Evolutionary conservation across 352 stramenopile genomes (phyloP), one percentile per base, ranked within the genome.

Genomic region (Globisporangium polare): DNA sequence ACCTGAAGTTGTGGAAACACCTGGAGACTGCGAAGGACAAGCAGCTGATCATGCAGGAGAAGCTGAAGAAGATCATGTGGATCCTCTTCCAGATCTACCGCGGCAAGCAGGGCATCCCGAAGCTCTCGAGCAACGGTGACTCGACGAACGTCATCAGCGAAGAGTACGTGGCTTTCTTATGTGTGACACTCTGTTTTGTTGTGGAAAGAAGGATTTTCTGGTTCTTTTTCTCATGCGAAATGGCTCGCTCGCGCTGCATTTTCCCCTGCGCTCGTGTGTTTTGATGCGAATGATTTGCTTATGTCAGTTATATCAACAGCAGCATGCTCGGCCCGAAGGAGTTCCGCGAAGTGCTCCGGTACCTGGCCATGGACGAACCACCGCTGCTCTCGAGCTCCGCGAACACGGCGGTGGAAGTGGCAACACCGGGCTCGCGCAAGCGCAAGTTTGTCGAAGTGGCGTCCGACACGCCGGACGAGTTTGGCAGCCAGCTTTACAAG

Each of bases 61-160:
- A 95, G 66, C 91, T 95, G 72, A 94, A 95, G 72, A 95, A 95
- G 73, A 95, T 95, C 60, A 90, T 95, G 80, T 95, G 85, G 85
- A 91, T 95, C 29, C 59, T 95, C 47, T 95, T 91, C 62, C 85
- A 95, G 69, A 94, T 95, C 68, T 95, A 95, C 67, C 84, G 86
- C 8, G 81, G 83, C 60, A 95, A 95, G 55, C 82, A 92, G 42
- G 76, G 72, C 8, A 74, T 95, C 13, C 84, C 86, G 26, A 94
- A 93, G 62, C 69, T 95, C 0, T 86, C 83, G 1, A 67, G 69
- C 42, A 86, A 88, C 50, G 37, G 37, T 4, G 83, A 87, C 27
- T 55, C 62, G 24, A 71, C 68, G 24, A 69, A 69, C 29, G 77
- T 68, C 49, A 79, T 93, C 69, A 90, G 65, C 37, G 86, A 95